Conservation (phyloP, 148 eudicot genomes). For the Rhododendron mucronatum region DNA sequence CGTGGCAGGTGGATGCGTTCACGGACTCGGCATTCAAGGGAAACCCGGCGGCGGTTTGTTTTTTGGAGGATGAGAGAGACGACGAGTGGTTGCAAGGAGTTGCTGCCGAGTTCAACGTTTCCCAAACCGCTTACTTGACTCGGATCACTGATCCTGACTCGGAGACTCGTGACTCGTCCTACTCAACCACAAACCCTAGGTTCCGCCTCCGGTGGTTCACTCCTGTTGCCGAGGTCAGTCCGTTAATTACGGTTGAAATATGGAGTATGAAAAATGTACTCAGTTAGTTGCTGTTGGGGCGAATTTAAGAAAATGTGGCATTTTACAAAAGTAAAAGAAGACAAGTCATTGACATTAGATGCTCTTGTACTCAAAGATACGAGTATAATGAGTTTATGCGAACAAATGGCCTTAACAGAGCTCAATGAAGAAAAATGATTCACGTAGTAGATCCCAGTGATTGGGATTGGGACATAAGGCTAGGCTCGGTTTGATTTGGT, state of each 20-base stretch:
- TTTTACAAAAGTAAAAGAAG: too few relatives aligned
- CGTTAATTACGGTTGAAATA: not conserved
- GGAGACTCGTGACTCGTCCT: not conserved
- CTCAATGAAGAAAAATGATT: too few relatives aligned
- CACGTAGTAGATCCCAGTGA: too few relatives aligned
- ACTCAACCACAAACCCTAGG: slow-evolving; percentile 25
- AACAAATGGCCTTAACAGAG: too few relatives aligned
- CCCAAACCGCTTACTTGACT: slow-evolving; percentile 55
- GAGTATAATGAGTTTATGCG: too few relatives aligned
- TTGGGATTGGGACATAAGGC: too few relatives aligned
- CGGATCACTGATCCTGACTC: slow-evolving; percentile 23
- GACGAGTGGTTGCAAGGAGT: slow-evolving; percentile 64
- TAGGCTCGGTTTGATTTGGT: too few relatives aligned
- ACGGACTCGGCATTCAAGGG: slow-evolving; percentile 69
- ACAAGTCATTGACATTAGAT: too few relatives aligned
- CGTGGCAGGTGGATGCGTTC: slow-evolving; percentile 65
- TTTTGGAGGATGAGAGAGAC: slow-evolving; percentile 56
- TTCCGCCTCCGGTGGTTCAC: slow-evolving; percentile 81
- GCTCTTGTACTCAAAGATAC: too few relatives aligned
- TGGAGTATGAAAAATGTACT: too few relatives aligned
- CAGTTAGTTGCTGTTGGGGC: too few relatives aligned
- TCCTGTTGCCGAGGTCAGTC: slow-evolving; percentile 59
- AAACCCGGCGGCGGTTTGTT: slow-evolving; percentile 83
- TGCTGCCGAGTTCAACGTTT: slow-evolving; percentile 66
- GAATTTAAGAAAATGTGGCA: too few relatives aligned